A percentile compares a stretch with the other conserved stretches of the same genome.
Evolutionary conservation across 2,329 filamentous ascomycete species (phyloP).

Genomic region (Penicillium occitanis): DNA sequence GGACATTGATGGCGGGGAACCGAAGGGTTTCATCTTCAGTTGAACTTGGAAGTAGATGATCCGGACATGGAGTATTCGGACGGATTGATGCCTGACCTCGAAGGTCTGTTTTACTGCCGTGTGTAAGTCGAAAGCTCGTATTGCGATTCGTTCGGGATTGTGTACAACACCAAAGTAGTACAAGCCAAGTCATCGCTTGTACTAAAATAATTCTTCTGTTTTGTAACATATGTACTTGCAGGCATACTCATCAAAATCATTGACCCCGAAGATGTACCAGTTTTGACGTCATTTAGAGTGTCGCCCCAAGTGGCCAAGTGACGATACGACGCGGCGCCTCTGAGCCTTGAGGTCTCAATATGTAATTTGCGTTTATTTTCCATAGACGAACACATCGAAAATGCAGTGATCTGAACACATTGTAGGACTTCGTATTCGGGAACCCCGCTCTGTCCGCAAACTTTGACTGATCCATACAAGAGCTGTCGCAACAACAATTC

Average conservation of each 20-base stretch:
- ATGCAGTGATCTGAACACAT: neutral
- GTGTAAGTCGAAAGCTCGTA: neutral
- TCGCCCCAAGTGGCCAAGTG: conserved; percentile 10
- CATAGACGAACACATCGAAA: neutral
- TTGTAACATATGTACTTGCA: neutral
- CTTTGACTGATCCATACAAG: neutral
- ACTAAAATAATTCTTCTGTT: neutral
- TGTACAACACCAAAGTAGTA: neutral
- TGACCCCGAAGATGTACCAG: neutral
- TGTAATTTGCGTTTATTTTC: neutral
- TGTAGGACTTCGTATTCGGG: neutral
- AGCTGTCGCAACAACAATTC: neutral
- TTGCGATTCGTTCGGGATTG: neutral
- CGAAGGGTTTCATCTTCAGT: conserved; percentile 18
- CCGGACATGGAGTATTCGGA: neutral
- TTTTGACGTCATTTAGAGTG: conserved; percentile 11
- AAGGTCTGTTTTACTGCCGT: neutral
- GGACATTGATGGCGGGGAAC: conserved; percentile 28
- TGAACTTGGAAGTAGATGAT: neutral
- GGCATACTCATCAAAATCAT: neutral
- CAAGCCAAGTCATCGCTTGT: neutral
- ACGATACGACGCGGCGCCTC: neutral
- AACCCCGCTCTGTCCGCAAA: neutral
- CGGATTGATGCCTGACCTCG: neutral
- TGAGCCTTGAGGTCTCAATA: neutral